Percentiles rank a stretch among this genome's conserved stretches.
Conservation (phyloP, 257 asterid species). For the Cynanchum wilfordii region DNA sequence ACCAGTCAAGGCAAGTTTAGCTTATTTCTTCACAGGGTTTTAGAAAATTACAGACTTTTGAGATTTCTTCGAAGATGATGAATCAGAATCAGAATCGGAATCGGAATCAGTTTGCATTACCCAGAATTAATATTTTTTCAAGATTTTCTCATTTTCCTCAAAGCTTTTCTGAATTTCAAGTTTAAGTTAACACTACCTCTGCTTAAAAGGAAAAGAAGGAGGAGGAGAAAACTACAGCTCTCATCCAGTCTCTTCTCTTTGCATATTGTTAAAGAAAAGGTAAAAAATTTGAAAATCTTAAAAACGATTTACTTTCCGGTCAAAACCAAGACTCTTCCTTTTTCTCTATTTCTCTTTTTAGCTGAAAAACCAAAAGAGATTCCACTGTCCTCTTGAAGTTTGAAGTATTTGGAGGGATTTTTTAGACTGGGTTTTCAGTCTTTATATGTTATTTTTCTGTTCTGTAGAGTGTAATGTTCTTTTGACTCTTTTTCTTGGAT, state of each 20-base stretch:
- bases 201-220: background rate
- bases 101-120: background rate
- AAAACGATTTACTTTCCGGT: background rate
- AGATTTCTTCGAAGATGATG: background rate
- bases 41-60: background rate
- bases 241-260: background rate
- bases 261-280: background rate
- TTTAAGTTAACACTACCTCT: background rate
- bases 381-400: background rate
- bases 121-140: background rate
- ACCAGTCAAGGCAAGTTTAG: slow-evolving; percentile 2
- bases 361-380: background rate
- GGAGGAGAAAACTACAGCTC: background rate
- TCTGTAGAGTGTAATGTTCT: background rate
- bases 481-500: background rate
- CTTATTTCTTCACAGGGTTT: background rate
- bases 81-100: background rate
- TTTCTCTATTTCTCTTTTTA: background rate
- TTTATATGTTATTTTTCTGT: background rate
- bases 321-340: background rate
- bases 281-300: background rate
- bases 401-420: background rate
- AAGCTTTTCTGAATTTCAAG: background rate
- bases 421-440: background rate
- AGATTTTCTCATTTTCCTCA: background rate